Percentiles rank a stretch among this genome's conserved stretches.
phyloP scores from a whole-genome alignment of 352 stramenopile species.

The Globisporangium canariense region DNA sequence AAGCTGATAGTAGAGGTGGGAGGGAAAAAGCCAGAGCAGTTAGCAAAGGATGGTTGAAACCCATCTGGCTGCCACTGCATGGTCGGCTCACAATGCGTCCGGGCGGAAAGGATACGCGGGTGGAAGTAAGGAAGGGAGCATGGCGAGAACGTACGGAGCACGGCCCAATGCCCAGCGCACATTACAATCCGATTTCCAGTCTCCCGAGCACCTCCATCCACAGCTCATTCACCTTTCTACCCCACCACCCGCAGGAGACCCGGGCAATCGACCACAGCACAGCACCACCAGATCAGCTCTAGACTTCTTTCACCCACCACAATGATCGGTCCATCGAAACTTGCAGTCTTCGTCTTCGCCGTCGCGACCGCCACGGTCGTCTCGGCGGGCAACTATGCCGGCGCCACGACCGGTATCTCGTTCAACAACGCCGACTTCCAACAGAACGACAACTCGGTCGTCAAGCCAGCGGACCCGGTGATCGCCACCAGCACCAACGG shows the following conservation, averaged over 20 bases:
- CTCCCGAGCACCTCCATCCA: slow-evolving; percentile 16
- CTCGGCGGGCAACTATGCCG: slow-evolving; percentile 17
- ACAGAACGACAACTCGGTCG: slow-evolving; percentile 19
- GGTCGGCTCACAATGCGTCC: slow-evolving; percentile 7
- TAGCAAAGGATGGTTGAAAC: slow-evolving; percentile 17
- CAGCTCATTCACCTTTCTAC: slow-evolving; percentile 8
- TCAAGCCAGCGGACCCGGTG: slow-evolving; percentile 16
- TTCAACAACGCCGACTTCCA: slow-evolving; percentile 19
- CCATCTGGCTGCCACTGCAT: slow-evolving; percentile 6
- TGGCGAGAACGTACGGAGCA: neutral
- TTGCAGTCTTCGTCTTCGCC: slow-evolving; percentile 17
- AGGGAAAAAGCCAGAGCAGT: slow-evolving; percentile 12
- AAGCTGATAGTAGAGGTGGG: neutral
- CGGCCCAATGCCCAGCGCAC: neutral
- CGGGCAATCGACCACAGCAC: neutral
- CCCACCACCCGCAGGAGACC: slow-evolving; percentile 1
- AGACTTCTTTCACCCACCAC: slow-evolving; percentile 1
- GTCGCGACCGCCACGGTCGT: slow-evolving; percentile 9
- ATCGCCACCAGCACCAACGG: slow-evolving; percentile 11
- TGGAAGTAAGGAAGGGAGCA: slow-evolving; percentile 3
- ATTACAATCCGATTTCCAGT: slow-evolving; percentile 32
- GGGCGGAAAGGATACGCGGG: slow-evolving; percentile 6
- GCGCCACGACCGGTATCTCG: slow-evolving; percentile 12
- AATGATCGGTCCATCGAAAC: slow-evolving; percentile 18
- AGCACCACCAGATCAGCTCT: slow-evolving; percentile 6